A percentile compares a stretch with the other conserved stretches of the same genome.
Evolutionary conservation across 1,139 yeast genomes (phyloP).

Genomic region (Suhomyces ambrosiae): DNA sequence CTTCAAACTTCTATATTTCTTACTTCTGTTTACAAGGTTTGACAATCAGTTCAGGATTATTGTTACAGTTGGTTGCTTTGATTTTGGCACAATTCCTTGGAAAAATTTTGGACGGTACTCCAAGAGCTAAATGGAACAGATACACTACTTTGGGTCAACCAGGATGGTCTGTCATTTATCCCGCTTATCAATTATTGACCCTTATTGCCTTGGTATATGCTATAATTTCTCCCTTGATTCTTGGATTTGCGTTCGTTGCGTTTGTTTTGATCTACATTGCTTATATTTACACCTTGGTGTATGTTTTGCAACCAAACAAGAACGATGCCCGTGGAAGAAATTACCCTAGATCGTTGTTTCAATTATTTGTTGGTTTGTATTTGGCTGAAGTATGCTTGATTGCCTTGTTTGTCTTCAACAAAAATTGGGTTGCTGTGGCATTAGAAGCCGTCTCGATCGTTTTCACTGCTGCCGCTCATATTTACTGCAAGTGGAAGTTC

Average conservation of each 20-base stretch:
- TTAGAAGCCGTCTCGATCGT: constrained; percentile 57
- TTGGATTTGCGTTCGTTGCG: constrained; percentile 51
- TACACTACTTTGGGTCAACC: constrained; percentile 46
- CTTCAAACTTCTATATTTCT: constrained; percentile 70
- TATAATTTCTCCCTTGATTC: constrained; percentile 48
- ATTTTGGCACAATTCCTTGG: constrained; percentile 51
- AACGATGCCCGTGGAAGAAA: constrained; percentile 65
- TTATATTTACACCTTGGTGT: constrained; percentile 58
- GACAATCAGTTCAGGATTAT: constrained; percentile 39
- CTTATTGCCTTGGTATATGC: constrained; percentile 44
- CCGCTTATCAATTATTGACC: constrained; percentile 41
- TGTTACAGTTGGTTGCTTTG: constrained; percentile 46
- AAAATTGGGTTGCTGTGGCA: constrained; percentile 73
- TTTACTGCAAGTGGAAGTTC: constrained; percentile 59
- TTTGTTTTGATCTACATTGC: constrained; percentile 55
- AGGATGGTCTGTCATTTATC: constrained; percentile 43
- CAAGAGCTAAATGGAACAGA: constrained; percentile 50
- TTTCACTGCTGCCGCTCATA: constrained; percentile 55
- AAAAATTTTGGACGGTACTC: constrained; percentile 45
- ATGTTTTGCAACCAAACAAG: constrained; percentile 56
- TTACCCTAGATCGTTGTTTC: constrained; percentile 67
- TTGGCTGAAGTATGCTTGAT: constrained; percentile 65
- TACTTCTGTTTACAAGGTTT: constrained; percentile 52
- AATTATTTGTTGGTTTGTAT: constrained; percentile 65
- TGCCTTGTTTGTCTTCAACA: constrained; percentile 69